These are phyloP conservation scores for Termitomyces bulborhizus DNA, from an alignment of 768 basidiomycete genomes.

Conservation along the genomic window DNA sequence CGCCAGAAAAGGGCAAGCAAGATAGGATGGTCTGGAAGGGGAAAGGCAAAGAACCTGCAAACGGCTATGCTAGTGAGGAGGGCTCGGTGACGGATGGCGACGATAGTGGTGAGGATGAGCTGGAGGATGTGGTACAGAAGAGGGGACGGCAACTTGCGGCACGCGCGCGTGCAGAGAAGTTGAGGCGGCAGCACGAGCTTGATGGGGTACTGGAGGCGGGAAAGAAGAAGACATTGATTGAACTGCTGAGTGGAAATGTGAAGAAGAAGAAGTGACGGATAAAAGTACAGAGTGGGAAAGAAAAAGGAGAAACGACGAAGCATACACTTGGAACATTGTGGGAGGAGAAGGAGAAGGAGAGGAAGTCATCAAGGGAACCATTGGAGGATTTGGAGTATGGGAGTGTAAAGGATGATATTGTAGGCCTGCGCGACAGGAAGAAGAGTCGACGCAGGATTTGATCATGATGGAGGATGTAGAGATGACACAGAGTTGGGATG, in stretches of 20 bases:
- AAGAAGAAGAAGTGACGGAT: neutral
- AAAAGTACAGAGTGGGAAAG: neutral
- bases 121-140: constrained; percentile 7
- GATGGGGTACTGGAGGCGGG: neutral
- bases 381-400: neutral
- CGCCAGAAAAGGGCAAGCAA: constrained; percentile 30
- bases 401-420: neutral
- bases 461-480: constrained; percentile 19
- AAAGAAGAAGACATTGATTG: constrained; percentile 8
- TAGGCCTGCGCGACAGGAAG: constrained; percentile 41
- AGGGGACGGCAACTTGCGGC: constrained; percentile 14
- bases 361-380: neutral
- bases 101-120: constrained; percentile 4
- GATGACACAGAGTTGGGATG: constrained; percentile 14
- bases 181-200: constrained; percentile 10
- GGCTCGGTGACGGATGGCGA: constrained; percentile 1
- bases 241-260: neutral
- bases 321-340: neutral
- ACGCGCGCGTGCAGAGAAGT: constrained; percentile 14
- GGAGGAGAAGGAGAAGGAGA: too few relatives aligned
- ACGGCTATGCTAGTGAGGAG: neutral
- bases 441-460: constrained; percentile 55
- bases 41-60: constrained; percentile 2
- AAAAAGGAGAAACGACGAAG: constrained; percentile 4
- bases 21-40: neutral